Evolutionary conservation across 805 yeast species (phyloP).

Genomic region (Candida yuanshanica): DNA sequence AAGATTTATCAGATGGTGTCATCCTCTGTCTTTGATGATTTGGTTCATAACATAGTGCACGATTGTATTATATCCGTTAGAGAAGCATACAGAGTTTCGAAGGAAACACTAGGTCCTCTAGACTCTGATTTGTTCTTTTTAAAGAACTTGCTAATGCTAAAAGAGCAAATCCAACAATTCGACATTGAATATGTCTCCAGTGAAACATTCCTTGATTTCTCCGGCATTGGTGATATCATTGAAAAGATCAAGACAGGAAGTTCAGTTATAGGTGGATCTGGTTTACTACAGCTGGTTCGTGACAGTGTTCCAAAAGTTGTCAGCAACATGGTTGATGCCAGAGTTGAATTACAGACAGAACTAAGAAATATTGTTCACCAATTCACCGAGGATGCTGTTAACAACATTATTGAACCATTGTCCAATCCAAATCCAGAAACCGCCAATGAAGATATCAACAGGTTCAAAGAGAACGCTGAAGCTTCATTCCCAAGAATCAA

Average conservation of each 20-base stretch:
- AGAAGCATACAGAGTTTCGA: slow-evolving; percentile 43
- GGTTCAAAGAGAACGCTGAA: slow-evolving; percentile 45
- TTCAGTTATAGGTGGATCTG: slow-evolving; percentile 17
- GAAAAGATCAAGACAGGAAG: slow-evolving; percentile 30
- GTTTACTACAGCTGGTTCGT: slow-evolving; percentile 44
- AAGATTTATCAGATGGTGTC: slow-evolving; percentile 77
- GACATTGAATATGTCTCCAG: slow-evolving; percentile 73
- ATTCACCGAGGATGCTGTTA: slow-evolving; percentile 55
- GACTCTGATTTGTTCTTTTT: slow-evolving; percentile 66
- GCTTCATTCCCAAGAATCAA: slow-evolving; percentile 52
- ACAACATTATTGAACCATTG: slow-evolving; percentile 44
- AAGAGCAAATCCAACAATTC: slow-evolving; percentile 64
- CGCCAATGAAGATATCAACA: slow-evolving; percentile 28
- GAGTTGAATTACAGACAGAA: slow-evolving; percentile 65
- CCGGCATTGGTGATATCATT: slow-evolving; percentile 60
- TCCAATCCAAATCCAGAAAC: slow-evolving; percentile 16
- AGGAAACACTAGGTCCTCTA: slow-evolving; percentile 39
- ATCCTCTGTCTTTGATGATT: slow-evolving; percentile 75
- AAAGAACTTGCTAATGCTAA: slow-evolving; percentile 64
- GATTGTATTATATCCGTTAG: slow-evolving; percentile 62
- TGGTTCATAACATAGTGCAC: slow-evolving; percentile 84
- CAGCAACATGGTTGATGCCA: slow-evolving; percentile 75
- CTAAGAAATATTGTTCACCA: slow-evolving; percentile 65
- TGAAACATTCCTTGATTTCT: slow-evolving; percentile 75
- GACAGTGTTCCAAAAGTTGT: slow-evolving; percentile 77